Conservation (phyloP, 73 alveolate genomes). For the Paramecium pentaurelia region DNA sequence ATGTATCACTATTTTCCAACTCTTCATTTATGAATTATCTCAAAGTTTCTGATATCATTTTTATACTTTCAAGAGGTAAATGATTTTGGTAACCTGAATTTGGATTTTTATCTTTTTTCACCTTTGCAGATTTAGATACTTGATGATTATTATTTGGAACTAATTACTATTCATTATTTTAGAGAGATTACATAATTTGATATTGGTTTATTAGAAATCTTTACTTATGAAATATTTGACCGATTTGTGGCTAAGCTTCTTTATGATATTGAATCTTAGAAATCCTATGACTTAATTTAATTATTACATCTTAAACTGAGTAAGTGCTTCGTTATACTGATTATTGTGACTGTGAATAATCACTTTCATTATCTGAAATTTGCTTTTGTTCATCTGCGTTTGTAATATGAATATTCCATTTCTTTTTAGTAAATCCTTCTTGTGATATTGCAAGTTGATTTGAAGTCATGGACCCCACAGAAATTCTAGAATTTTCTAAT, state of each 20-base stretch:
- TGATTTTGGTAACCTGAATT: not conserved
- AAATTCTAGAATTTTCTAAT: not conserved
- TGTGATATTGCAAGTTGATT: not conserved
- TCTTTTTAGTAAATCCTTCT: not conserved
- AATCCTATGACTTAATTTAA: not conserved
- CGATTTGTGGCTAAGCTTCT: not conserved
- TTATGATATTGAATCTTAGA: not conserved
- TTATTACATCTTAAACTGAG: not conserved
- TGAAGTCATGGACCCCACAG: not conserved
- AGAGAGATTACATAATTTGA: not conserved
- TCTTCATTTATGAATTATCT: not conserved
- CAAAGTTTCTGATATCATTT: not conserved
- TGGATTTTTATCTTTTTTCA: not conserved
- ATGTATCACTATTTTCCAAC: not conserved
- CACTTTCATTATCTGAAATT: not conserved
- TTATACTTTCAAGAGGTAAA: not conserved
- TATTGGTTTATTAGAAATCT: not conserved
- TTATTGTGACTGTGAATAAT: not conserved
- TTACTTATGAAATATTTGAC: not conserved
- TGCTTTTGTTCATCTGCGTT: not conserved
- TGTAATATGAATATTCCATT: constrained; percentile 22
- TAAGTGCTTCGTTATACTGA: not conserved
- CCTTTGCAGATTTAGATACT: not conserved
- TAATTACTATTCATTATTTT: not conserved
- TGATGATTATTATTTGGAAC: not conserved